phyloP scores from a whole-genome alignment of 1,284 basidiomycete species.

The Xerocomus alliaceus region DNA sequence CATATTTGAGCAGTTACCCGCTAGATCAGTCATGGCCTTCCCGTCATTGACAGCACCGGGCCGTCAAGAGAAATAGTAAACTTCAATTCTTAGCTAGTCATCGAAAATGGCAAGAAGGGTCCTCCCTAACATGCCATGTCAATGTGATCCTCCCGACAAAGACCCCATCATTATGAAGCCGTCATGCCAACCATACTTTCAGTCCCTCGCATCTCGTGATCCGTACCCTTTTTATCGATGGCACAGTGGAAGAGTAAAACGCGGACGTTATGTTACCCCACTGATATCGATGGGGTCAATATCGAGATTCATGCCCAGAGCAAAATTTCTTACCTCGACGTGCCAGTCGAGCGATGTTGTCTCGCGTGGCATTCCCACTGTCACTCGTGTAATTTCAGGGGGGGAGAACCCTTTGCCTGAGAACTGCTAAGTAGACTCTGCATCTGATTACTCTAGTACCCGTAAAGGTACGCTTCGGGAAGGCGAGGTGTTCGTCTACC shows the following conservation, averaged over 20 bases:
- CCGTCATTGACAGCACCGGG: neutral
- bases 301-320: neutral
- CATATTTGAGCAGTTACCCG: neutral
- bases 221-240: conserved; percentile 5
- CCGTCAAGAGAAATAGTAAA: neutral
- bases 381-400: too few relatives aligned
- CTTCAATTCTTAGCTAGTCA: conserved; percentile 3
- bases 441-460: conserved; percentile 15
- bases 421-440: conserved; percentile 14
- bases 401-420: conserved; percentile 16
- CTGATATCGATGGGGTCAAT: neutral
- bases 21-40: neutral
- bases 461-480: conserved; percentile 13
- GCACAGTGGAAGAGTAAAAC: neutral
- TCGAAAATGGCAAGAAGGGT: neutral
- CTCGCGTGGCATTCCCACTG: conserved; percentile 6
- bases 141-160: conserved; percentile 1
- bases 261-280: conserved; percentile 1
- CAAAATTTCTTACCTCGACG: conserved; percentile 2
- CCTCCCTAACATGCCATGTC: conserved; percentile 4
- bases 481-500: conserved; percentile 14
- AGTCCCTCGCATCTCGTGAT: conserved; percentile 15
- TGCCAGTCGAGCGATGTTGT: neutral
- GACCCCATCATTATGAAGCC: neutral
- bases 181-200: conserved; percentile 1